Conservation (phyloP, 805 yeast genomes). For the Teunomyces pallodes region DNA sequence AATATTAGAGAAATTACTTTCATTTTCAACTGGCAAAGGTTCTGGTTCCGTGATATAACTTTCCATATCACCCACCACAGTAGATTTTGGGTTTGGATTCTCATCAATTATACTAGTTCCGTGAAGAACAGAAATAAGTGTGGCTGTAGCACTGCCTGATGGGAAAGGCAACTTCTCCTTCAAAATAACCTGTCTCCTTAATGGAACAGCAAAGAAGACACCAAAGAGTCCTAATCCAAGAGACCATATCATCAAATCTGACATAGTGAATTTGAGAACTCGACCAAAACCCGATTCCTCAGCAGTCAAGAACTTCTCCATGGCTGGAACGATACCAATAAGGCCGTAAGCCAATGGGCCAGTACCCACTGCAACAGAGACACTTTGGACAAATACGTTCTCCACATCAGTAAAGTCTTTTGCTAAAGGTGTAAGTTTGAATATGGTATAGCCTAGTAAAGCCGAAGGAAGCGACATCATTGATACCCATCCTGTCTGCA, state of each 20-base stretch:
- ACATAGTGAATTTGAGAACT: conserved; percentile 34
- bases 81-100: neutral
- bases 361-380: conserved; percentile 96
- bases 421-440: conserved; percentile 57
- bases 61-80: conserved; percentile 6
- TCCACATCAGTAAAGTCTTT: conserved; percentile 72
- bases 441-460: conserved; percentile 77
- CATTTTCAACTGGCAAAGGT: neutral
- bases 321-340: conserved; percentile 94
- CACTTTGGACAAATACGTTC: conserved; percentile 86
- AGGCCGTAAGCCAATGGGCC: conserved; percentile 95
- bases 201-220: conserved; percentile 89
- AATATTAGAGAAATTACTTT: conserved; percentile 47
- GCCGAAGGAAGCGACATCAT: conserved; percentile 99
- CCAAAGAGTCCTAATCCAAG: conserved; percentile 89
- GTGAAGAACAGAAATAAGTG: conserved; percentile 83
- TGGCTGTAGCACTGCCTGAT: conserved; percentile 94
- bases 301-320: conserved; percentile 77
- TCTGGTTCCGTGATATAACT: conserved; percentile 3
- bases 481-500: conserved; percentile 98
- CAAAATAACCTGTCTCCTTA: conserved; percentile 83
- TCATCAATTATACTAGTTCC: conserved; percentile 53
- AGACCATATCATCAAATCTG: conserved; percentile 76
- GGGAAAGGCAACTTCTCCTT: conserved; percentile 89
- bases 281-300: conserved; percentile 70